phyloP scores from a whole-genome alignment of 345 rosid species.

The Jatropha curcas region DNA sequence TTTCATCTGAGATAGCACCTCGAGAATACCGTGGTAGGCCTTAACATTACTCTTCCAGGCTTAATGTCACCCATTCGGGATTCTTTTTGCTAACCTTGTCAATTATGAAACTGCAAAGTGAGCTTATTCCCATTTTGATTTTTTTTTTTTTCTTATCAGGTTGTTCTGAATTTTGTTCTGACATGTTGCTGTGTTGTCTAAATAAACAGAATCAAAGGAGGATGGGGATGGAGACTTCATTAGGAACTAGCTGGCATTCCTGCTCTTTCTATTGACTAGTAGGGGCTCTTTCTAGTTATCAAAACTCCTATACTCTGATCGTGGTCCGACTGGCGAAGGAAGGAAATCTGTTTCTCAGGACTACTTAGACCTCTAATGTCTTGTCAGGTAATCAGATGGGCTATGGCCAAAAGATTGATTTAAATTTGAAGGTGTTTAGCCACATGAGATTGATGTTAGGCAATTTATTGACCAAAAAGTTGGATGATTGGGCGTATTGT shows the following conservation, averaged over 20 bases:
- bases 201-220: conserved; percentile 58
- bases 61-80: conserved; percentile 91
- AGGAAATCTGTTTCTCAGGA: conserved; percentile 77
- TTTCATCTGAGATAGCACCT: conserved; percentile 97
- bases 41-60: conserved; percentile 92
- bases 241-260: conserved; percentile 92
- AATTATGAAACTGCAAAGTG: conserved; percentile 92
- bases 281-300: conserved; percentile 76
- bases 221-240: conserved; percentile 98
- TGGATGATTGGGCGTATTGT: no score
- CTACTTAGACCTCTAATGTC: conserved; percentile 71
- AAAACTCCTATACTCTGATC: conserved; percentile 85
- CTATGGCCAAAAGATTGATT: no score
- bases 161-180: neutral
- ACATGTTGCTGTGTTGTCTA: conserved; percentile 11
- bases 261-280: conserved; percentile 67
- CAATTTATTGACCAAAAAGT: no score
- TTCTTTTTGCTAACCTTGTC: conserved; percentile 87
- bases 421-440: no score
- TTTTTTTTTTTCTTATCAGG: neutral
- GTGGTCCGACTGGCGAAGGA: conserved; percentile 77
- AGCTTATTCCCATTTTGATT: conserved; percentile 17
- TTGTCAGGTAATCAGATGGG: no score
- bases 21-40: conserved; percentile 87
- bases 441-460: no score